Conservation (phyloP, 371 early-diverging fungal species). For the Zychaea mexicana region DNA sequence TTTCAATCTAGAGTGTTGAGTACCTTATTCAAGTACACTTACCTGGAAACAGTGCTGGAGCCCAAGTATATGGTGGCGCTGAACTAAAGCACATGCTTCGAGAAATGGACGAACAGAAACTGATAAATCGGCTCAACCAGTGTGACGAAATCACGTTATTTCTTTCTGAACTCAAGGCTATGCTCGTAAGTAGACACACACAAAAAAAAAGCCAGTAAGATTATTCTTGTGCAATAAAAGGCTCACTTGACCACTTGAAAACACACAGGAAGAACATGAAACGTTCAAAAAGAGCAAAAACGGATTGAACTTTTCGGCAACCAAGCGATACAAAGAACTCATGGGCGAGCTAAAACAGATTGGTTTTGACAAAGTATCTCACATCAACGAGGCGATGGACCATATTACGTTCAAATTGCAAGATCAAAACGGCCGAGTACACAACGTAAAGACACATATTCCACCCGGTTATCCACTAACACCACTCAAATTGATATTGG, state of each 20-base stretch:
- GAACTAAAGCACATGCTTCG: conserved; percentile 19
- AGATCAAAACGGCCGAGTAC: conserved; percentile 8
- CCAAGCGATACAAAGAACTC: conserved; percentile 12
- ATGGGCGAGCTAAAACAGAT: conserved; percentile 22
- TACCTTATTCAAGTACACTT: conserved; percentile 27
- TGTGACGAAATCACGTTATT: conserved; percentile 29
- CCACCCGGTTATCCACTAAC: conserved; percentile 23
- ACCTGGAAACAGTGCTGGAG: conserved; percentile 1
- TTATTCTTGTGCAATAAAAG: no score
- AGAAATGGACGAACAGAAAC: conserved; percentile 9
- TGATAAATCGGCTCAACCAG: conserved; percentile 17
- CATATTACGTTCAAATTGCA: conserved; percentile 16
- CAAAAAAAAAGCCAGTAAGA: no score
- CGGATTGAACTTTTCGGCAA: conserved; percentile 1
- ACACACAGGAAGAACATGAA: background rate
- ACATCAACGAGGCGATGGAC: conserved; percentile 21
- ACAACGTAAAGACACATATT: conserved; percentile 17
- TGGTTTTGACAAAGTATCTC: conserved; percentile 27
- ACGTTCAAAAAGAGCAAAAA: background rate
- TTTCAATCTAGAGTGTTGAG: conserved; percentile 33
- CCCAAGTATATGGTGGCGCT: conserved; percentile 26
- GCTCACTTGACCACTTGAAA: no score
- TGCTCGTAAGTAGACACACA: conserved; percentile 36
- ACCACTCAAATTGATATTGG: background rate
- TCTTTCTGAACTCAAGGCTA: conserved; percentile 38